Evolutionary conservation across 257 asterid species (phyloP).

Genomic region (Plectranthus barbatus): DNA sequence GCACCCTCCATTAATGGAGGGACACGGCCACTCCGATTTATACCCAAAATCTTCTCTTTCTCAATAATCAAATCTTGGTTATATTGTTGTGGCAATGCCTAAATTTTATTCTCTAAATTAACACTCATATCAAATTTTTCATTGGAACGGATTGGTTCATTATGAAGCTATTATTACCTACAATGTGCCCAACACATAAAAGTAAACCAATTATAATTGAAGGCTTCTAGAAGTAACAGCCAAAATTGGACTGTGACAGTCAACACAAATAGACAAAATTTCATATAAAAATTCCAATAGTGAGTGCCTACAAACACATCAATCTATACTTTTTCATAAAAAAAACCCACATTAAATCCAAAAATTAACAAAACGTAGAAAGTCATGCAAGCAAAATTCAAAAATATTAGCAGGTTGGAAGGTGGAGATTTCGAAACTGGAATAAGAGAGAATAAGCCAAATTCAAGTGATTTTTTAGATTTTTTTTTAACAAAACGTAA

Average conservation of each 20-base stretch:
- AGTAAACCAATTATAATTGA: not conserved
- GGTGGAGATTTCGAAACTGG: slow-evolving; percentile 27
- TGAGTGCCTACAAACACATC: not conserved
- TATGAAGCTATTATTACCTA: slow-evolving; percentile 4
- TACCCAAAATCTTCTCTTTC: slow-evolving; percentile 41
- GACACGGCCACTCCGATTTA: slow-evolving; percentile 74
- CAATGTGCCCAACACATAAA: slow-evolving; percentile 12
- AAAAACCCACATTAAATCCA: slow-evolving; percentile 1
- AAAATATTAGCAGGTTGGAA: slow-evolving; percentile 17
- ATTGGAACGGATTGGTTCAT: slow-evolving; percentile 44
- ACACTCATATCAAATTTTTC: slow-evolving; percentile 34
- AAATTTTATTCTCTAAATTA: slow-evolving; percentile 50
- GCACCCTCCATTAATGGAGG: slow-evolving; percentile 85
- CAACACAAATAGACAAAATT: not conserved
- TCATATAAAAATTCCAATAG: too few species aligned
- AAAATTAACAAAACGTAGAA: not conserved
- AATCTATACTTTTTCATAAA: not conserved
- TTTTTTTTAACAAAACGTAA: not conserved
- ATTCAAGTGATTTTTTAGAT: not conserved
- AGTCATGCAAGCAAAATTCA: slow-evolving; percentile 24
- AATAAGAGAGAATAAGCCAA: slow-evolving; percentile 18
- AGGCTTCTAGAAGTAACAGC: not conserved
- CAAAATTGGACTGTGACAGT: not conserved
- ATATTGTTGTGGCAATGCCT: slow-evolving; percentile 39
- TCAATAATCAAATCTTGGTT: slow-evolving; percentile 36